Conservation (phyloP, 108 stramenopile species). For the Nitzschia palea region DNA sequence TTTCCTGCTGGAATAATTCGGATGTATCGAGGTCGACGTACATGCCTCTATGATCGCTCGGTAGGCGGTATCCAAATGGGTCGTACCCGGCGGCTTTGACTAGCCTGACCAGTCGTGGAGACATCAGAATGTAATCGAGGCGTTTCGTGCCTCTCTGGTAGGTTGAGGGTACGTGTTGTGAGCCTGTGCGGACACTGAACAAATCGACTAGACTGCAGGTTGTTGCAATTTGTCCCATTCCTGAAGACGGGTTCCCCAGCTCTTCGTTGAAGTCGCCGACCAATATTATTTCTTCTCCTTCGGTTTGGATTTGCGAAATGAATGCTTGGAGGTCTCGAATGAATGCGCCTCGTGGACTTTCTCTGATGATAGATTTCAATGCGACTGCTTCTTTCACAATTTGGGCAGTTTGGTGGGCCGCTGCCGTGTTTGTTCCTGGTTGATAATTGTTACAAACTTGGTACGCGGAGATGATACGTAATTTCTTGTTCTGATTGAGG, state of each 20-base stretch:
- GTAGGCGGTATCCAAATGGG: background rate
- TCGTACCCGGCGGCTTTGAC: background rate
- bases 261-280: no score
- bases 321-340: background rate
- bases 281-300: background rate
- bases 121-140: background rate
- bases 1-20: background rate
- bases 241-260: no score
- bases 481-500: no score
- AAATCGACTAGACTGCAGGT: background rate
- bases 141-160: background rate
- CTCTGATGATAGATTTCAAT: background rate
- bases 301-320: background rate
- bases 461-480: background rate
- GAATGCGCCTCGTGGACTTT: background rate
- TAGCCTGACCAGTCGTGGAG: no score
- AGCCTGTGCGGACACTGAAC: background rate
- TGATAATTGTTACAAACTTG: background rate
- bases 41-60: background rate
- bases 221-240: no score
- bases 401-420: background rate
- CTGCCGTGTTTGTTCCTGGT: background rate
- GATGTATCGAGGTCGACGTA: background rate
- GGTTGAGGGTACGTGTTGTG: background rate
- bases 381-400: background rate